Evolutionary conservation across 202 grass and related monocot species (phyloP).

Genomic region (Zoysia matrella): DNA sequence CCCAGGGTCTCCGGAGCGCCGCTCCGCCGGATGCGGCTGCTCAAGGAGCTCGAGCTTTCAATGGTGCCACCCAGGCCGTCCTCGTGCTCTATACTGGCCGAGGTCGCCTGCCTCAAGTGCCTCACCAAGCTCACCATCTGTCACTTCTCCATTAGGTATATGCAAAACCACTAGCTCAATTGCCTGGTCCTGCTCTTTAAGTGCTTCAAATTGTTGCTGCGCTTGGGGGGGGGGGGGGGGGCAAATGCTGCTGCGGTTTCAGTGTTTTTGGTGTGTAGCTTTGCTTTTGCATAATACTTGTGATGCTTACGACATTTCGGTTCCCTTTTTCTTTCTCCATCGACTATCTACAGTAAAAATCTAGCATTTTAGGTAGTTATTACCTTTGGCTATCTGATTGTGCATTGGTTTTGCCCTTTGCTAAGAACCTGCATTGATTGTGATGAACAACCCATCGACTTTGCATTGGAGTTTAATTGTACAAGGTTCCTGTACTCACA

Average conservation of each 20-base stretch:
- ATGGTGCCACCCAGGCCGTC: conserved; percentile 78
- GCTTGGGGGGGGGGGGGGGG: too few relatives aligned
- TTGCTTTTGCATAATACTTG: conserved; percentile 13
- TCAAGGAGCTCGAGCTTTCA: conserved; percentile 89
- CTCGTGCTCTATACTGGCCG: conserved; percentile 72
- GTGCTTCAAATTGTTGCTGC: background rate
- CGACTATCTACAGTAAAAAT: background rate
- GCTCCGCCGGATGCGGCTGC: conserved; percentile 64
- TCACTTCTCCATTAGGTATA: conserved; percentile 87
- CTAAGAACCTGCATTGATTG: background rate
- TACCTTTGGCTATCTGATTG: background rate
- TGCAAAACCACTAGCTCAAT: background rate
- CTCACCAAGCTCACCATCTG: conserved; percentile 86
- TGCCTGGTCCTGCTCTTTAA: conserved; percentile 13
- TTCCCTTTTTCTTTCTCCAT: background rate
- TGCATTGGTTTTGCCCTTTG: background rate
- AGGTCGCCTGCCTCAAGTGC: conserved; percentile 68
- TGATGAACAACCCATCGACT: background rate
- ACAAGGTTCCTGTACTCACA: background rate
- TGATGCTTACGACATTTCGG: background rate
- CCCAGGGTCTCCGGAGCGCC: conserved; percentile 69
- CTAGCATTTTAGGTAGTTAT: background rate
- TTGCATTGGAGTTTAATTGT: background rate
- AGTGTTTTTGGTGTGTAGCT: background rate
- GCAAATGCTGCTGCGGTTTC: background rate